Conservation (phyloP, 495 filamentous ascomycete genomes). For the Amniculicola lignicola region DNA sequence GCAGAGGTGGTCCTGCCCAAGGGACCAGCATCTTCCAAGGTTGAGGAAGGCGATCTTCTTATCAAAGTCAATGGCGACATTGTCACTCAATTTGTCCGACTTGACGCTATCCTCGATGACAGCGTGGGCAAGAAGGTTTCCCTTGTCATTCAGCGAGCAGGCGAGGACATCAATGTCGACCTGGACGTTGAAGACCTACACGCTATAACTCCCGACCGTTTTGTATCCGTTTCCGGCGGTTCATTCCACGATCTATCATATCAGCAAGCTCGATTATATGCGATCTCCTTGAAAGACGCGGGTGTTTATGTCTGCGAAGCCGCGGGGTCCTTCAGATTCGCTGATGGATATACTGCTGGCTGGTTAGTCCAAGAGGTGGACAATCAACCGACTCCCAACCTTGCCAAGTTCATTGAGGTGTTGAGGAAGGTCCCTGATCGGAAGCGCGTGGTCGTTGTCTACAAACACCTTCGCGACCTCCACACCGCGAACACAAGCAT, state of each 20-base stretch:
- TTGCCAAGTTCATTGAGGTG: slow-evolving; percentile 87
- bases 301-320: slow-evolving; percentile 94
- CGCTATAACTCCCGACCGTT: slow-evolving; percentile 90
- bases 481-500: slow-evolving; percentile 93
- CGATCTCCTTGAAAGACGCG: slow-evolving; percentile 71
- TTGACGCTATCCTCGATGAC: slow-evolving; percentile 92
- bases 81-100: slow-evolving; percentile 84
- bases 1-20: slow-evolving; percentile 92
- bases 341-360: slow-evolving; percentile 78
- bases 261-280: slow-evolving; percentile 90
- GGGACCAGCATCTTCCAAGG: slow-evolving; percentile 76
- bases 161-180: slow-evolving; percentile 80
- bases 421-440: slow-evolving; percentile 87
- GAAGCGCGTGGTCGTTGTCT: slow-evolving; percentile 85
- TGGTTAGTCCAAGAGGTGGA: slow-evolving; percentile 94
- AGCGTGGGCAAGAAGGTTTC: slow-evolving; percentile 72
- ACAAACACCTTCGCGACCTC: slow-evolving; percentile 91
- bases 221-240: slow-evolving; percentile 87
- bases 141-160: slow-evolving; percentile 81
- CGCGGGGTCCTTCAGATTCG: slow-evolving; percentile 85
- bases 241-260: slow-evolving; percentile 96
- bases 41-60: slow-evolving; percentile 95
- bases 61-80: slow-evolving; percentile 92
- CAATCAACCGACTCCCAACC: slow-evolving; percentile 79
- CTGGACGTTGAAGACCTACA: slow-evolving; percentile 87